phyloP scores from a whole-genome alignment of 2,329 filamentous ascomycete species.

The Fusarium sp. region DNA sequence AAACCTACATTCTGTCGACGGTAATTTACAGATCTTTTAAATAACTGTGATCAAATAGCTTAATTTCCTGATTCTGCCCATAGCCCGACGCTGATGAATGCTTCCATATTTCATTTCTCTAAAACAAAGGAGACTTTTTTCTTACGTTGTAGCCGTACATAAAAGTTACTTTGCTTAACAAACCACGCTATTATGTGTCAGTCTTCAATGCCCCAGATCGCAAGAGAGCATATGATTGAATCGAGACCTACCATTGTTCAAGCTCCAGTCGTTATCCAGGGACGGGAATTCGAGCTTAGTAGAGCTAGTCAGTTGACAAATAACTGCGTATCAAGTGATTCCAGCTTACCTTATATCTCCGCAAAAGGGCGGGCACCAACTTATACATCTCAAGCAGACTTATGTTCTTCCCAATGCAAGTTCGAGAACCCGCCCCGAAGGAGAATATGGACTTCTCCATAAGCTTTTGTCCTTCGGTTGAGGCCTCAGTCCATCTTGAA shows the following conservation, averaged over 20 bases:
- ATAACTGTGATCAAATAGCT: no score
- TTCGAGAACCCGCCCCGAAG: slow-evolving; percentile 71
- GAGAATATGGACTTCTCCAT: slow-evolving; percentile 55
- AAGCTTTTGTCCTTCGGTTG: slow-evolving; percentile 54
- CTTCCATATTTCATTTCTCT: no score
- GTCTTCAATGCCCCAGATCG: background rate
- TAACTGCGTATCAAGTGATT: background rate
- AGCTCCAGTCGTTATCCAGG: background rate
- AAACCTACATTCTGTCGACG: no score
- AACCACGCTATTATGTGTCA: background rate
- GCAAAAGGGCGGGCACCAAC: slow-evolving; percentile 59
- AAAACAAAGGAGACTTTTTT: no score
- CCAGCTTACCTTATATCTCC: slow-evolving; percentile 7
- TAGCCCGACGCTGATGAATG: no score
- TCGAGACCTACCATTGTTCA: slow-evolving; percentile 5
- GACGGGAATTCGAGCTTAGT: slow-evolving; percentile 5
- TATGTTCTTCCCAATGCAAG: background rate
- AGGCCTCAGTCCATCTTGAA: slow-evolving; percentile 66
- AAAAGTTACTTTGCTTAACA: slow-evolving; percentile 9
- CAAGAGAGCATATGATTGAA: background rate
- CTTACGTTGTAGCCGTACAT: background rate
- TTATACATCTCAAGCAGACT: slow-evolving; percentile 62
- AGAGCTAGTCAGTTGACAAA: background rate
- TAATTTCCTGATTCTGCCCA: no score
- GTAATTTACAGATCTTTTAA: no score